phyloP scores from a whole-genome alignment of 768 basidiomycete species.

The Mycena vulgaris region DNA sequence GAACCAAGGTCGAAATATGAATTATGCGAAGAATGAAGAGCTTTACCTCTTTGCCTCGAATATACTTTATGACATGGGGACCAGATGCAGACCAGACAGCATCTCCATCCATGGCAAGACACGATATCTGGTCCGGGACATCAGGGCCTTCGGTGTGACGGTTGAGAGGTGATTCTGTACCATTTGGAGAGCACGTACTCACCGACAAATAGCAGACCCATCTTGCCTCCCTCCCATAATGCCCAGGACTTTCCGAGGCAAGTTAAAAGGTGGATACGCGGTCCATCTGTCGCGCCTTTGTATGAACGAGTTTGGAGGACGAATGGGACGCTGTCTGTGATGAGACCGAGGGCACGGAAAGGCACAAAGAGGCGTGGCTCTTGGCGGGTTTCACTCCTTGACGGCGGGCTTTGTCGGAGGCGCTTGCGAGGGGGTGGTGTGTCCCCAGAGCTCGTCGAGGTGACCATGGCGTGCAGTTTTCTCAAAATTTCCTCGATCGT shows the following conservation, averaged over 20 bases:
- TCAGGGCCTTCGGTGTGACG: slow-evolving; percentile 78
- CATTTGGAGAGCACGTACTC: slow-evolving; percentile 54
- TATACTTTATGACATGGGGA: slow-evolving; percentile 78
- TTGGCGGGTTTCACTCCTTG: slow-evolving; percentile 41
- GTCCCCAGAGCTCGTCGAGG: slow-evolving; percentile 37
- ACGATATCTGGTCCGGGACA: slow-evolving; percentile 77
- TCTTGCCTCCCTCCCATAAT: slow-evolving; percentile 95
- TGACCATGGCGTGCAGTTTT: slow-evolving; percentile 14
- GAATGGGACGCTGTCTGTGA: slow-evolving; percentile 94
- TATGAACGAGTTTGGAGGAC: slow-evolving; percentile 87
- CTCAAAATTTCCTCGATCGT: slow-evolving; percentile 7
- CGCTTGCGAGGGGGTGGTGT: slow-evolving; percentile 68
- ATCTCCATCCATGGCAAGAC: slow-evolving; percentile 87
- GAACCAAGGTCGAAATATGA: slow-evolving; percentile 30
- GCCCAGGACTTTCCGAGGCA: slow-evolving; percentile 94
- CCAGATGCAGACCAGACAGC: slow-evolving; percentile 89
- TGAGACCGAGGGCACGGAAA: slow-evolving; percentile 94
- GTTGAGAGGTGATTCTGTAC: slow-evolving; percentile 18
- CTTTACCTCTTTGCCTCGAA: slow-evolving; percentile 89
- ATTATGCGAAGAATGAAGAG: not conserved
- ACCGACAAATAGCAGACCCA: slow-evolving; percentile 95
- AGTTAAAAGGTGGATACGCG: slow-evolving; percentile 87
- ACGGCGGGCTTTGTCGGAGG: slow-evolving; percentile 54
- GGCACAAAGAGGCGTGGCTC: slow-evolving; percentile 85
- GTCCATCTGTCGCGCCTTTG: slow-evolving; percentile 89